Conservation (phyloP, 352 stramenopile genomes). For the Phytophthora sansomeana region DNA sequence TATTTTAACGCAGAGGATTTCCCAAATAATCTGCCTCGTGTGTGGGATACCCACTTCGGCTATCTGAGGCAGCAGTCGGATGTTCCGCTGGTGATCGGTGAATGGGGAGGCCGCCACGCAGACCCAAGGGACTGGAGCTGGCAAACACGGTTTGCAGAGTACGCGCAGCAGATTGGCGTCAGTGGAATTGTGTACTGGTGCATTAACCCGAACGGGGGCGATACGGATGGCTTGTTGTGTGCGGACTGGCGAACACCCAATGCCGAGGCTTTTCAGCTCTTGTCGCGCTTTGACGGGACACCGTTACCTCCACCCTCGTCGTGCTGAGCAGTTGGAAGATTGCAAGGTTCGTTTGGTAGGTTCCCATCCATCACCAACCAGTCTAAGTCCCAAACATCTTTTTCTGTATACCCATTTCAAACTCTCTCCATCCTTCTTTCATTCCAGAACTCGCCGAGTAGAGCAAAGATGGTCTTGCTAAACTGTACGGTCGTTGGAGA, state of each 20-base stretch:
- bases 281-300: slow-evolving; percentile 53
- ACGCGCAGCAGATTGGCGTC: slow-evolving; percentile 45
- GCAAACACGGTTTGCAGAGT: slow-evolving; percentile 59
- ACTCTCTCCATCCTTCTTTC: too few species aligned
- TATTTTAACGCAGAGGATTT: slow-evolving; percentile 55
- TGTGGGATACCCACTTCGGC: slow-evolving; percentile 73
- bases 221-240: slow-evolving; percentile 66
- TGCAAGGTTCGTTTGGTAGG: too few species aligned
- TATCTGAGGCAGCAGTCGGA: slow-evolving; percentile 42
- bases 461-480: too few species aligned
- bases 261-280: slow-evolving; percentile 49
- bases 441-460: neutral
- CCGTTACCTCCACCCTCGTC: slow-evolving; percentile 20
- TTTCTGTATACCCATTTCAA: too few species aligned
- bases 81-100: slow-evolving; percentile 59
- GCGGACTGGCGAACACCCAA: slow-evolving; percentile 66
- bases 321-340: slow-evolving; percentile 15
- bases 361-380: too few species aligned
- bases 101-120: slow-evolving; percentile 64
- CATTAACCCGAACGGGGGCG: slow-evolving; percentile 68
- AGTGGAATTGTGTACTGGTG: slow-evolving; percentile 72
- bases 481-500: too few species aligned
- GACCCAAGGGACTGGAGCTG: slow-evolving; percentile 48
- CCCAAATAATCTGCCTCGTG: slow-evolving; percentile 52
- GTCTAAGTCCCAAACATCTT: too few species aligned